Percentiles rank a stretch among this genome's conserved stretches.
phyloP scores from a whole-genome alignment of 768 basidiomycete species.

The Suillus tomentosus region DNA sequence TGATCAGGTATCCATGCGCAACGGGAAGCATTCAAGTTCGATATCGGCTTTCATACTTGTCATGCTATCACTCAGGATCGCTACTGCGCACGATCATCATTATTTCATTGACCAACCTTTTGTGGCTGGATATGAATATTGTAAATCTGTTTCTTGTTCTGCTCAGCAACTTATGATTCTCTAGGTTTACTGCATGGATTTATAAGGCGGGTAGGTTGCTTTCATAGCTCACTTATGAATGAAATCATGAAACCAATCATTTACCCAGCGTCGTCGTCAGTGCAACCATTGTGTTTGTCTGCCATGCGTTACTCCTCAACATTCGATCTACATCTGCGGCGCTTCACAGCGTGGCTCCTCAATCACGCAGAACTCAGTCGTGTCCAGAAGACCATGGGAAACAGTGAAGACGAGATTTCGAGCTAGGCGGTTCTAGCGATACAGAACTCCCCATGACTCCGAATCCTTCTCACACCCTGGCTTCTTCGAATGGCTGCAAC shows the following conservation, averaged over 20 bases:
- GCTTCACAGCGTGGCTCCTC: constrained; percentile 42
- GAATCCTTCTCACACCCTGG: not conserved
- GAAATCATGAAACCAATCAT: not conserved
- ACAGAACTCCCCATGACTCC: not conserved
- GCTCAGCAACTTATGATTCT: not conserved
- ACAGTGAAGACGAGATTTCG: constrained; percentile 36
- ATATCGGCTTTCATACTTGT: not conserved
- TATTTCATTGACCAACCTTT: not conserved
- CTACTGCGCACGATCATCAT: constrained; percentile 11
- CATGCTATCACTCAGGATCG: constrained; percentile 10
- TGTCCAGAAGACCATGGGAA: constrained; percentile 36
- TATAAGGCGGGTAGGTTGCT: constrained; percentile 8
- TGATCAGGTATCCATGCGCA: constrained; percentile 17
- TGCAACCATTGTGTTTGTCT: constrained; percentile 27
- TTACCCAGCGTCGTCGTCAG: constrained; percentile 6
- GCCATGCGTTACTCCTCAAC: constrained; percentile 38
- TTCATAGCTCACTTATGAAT: not conserved
- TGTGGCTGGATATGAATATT: constrained; percentile 2
- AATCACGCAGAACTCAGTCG: constrained; percentile 46
- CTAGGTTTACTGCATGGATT: constrained; percentile 9
- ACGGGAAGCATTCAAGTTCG: constrained; percentile 3
- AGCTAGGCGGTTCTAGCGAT: not conserved
- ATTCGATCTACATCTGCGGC: constrained; percentile 40
- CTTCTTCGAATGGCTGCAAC: not conserved
- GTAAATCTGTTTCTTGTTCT: not conserved